phyloP scores from a whole-genome alignment of 768 basidiomycete genomes.

The Clitopilus passeckerianus region DNA sequence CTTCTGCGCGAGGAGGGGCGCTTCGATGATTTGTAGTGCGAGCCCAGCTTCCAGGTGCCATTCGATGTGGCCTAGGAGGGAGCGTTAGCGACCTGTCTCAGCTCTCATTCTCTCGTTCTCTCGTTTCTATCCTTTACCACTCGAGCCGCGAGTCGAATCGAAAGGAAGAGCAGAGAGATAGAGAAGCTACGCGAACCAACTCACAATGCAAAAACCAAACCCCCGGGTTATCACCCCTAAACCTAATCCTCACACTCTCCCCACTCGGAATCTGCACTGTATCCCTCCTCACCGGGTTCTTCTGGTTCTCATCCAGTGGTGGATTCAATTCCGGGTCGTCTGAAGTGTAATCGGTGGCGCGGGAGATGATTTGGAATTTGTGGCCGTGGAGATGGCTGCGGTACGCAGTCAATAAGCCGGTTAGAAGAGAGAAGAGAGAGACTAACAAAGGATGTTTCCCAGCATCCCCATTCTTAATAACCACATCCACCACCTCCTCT shows the following conservation, averaged over 20 bases:
- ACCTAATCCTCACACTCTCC: conserved; percentile 65
- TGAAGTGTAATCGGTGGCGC: conserved; percentile 65
- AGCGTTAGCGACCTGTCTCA: neutral
- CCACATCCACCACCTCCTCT: conserved; percentile 67
- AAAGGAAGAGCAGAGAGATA: neutral
- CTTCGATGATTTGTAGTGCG: conserved; percentile 80
- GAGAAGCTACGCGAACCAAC: conserved; percentile 16
- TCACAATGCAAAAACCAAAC: conserved; percentile 81
- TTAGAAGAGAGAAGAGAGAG: neutral
- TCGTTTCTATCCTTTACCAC: too few relatives aligned
- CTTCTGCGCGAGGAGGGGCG: conserved; percentile 67
- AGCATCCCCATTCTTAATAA: conserved; percentile 65
- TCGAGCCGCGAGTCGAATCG: too few relatives aligned
- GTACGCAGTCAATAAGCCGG: too few relatives aligned
- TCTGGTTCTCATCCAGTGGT: conserved; percentile 68
- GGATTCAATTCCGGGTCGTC: conserved; percentile 78
- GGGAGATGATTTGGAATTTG: conserved; percentile 76
- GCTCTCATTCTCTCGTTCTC: too few relatives aligned
- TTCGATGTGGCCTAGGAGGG: conserved; percentile 64
- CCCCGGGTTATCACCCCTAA: conserved; percentile 91
- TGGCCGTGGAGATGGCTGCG: conserved; percentile 95
- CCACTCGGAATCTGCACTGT: conserved; percentile 73
- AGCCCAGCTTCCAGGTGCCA: conserved; percentile 87
- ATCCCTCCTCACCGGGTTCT: conserved; percentile 91
- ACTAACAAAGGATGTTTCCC: conserved; percentile 84